Evolutionary conservation across 1,284 basidiomycete species (phyloP), one percentile per base, ranked within the genome.

Genomic region (Stereum hirsutum): DNA sequence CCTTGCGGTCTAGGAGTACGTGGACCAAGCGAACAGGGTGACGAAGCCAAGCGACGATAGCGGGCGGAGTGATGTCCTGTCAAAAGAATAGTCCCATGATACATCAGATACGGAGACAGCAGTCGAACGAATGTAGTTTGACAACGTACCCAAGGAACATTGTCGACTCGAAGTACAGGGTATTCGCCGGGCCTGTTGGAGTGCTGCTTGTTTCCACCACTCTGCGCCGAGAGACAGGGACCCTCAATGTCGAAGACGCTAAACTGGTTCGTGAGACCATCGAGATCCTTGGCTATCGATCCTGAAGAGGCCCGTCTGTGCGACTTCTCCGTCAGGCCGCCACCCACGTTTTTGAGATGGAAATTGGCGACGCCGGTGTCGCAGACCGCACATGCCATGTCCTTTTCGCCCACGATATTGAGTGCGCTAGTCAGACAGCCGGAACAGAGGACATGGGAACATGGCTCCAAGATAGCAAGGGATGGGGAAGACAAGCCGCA

Each of bases 321-420:
- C 34, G 37, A 43, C 45, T 45, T 38, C 35, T 14, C 38, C 28
- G 11, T 30, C 10, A 27, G 31, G 26, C 14, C 39, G 40, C 15
- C 25, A 24, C 41, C 42, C 12, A 38, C 43, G 17, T 58, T 62
- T 46, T 56, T 54, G 23, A 88, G 60, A 44, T 75, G 73, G 57
- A 89, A 89, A 56, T 83, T 76, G 26, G 68, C 67, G 21, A 89
- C 83, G 35, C 74, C 72, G 28, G 60, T 61, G 50, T 78, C 78
- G 60, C 85, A 89, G 35, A 85, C 79, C 11, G 82, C 80, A 48
- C 85, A 89, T 46, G 79, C 74, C 76, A 89, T 86, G 49, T 83
- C 81, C 57, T 88, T 89, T 59, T 89, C 86, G 6, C 85, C 85
- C 19, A 88, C 85, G 44, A 89, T 88, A 52, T 89, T 89, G 43